Evolutionary conservation across 306 rosid species (phyloP).

Genomic region (Leucaena leucocephala): DNA sequence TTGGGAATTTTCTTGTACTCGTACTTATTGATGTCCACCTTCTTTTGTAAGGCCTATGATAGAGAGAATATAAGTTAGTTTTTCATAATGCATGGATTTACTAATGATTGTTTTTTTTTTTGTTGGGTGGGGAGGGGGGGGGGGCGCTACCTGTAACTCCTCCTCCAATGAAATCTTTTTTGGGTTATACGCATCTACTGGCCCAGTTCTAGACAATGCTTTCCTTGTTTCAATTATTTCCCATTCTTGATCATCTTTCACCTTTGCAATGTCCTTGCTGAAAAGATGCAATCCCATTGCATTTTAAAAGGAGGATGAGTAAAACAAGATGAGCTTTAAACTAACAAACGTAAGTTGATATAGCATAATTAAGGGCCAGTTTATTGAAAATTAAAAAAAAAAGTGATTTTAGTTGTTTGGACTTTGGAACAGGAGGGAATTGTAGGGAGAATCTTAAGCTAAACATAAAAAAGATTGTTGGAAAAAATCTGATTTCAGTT

Average conservation of each 20-base stretch:
- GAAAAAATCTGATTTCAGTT: no score
- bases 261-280: conserved; percentile 86
- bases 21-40: conserved; percentile 71
- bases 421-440: no score
- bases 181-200: conserved; percentile 69
- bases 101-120: conserved; percentile 20
- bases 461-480: no score
- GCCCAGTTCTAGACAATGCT: conserved; percentile 78
- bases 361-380: no score
- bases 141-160: conserved; percentile 61
- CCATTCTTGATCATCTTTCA: conserved; percentile 92
- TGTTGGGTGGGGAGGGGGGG: not conserved
- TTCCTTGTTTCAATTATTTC: conserved; percentile 78
- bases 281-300: conserved; percentile 36
- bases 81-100: conserved; percentile 13
- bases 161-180: conserved; percentile 71
- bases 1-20: conserved; percentile 74
- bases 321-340: conserved; percentile 20
- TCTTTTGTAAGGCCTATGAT: conserved; percentile 64
- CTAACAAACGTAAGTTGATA: not conserved
- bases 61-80: conserved; percentile 29
- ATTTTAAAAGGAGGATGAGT: conserved; percentile 17
- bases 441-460: no score
- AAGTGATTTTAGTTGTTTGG: no score
- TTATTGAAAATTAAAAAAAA: no score